Evolutionary conservation across 108 stramenopile genomes (phyloP), one percentile per base, ranked within the genome.

Genomic region (Cyclotella choctawhatcheeana): DNA sequence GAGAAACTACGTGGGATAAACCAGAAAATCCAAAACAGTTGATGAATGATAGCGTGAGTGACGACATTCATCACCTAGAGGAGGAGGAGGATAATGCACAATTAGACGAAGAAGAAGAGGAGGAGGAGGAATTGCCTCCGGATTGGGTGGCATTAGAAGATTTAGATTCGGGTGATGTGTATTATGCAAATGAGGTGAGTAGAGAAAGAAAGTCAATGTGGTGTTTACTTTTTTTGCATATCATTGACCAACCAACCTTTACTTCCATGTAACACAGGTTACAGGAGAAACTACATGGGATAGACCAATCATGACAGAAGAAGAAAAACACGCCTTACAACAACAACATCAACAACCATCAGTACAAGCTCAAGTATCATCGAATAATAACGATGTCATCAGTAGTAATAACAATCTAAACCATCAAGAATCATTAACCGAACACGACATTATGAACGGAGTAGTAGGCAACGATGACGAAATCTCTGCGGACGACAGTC

Each of bases 111-210:
- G 27, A 7, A 14, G 27, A 54, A 27, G 5, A 24, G 26, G 53
- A 54, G 25, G 27, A 54, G 3, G 26, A 27, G 8, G 26, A 25
- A 29, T 27, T 54, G 24, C 53, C 53, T 18, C 43, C 65, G 6
- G 87, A 79, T 10, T 93, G 92, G 92, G 47, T 77, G 13, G 86
- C 85, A 67, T 63, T 81, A 10, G 58, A 73, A 24, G 92, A 93
- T 71, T 77, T 76, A 1, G 61, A 60, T 17, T 62, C 71, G 6
- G 91, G 88, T 27, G 69, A 76, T 16, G 59, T 52, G 16, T 92
- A 92, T 56, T 76, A 70, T 60, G 79, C 79, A 63, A 62, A 60
- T 44, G 63, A 54, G 53, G 53, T 54, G 5, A 5, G 53, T 56
- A 40, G 77, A 69, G 4, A 67, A 69, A 8, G 63, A 69, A 37